These are phyloP conservation scores for Cenchrus purpureus DNA, from an alignment of 176 grass and related monocot species.

Conservation along the genomic window DNA sequence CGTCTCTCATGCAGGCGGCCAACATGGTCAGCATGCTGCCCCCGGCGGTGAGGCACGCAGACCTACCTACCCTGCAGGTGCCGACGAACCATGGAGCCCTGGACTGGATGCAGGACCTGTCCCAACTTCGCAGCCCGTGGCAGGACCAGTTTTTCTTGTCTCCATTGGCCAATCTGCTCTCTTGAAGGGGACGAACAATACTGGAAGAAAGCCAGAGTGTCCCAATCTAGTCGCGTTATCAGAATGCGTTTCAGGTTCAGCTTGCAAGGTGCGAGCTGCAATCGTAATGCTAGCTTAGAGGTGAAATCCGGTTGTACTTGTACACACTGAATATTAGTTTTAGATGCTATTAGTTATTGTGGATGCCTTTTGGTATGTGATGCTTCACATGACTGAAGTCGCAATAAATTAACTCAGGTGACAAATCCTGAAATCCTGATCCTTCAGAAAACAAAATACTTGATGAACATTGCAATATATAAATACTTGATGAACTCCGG, in stretches of 20 bases:
- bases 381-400: background rate
- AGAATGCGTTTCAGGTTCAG: background rate
- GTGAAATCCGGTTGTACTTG: constrained; percentile 8
- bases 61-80: constrained; percentile 51
- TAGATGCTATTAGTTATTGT: background rate
- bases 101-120: constrained; percentile 73
- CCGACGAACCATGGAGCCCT: constrained; percentile 40
- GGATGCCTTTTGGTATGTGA: background rate
- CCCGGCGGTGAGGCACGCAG: constrained; percentile 29
- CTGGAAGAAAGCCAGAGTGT: background rate
- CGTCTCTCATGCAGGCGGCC: constrained; percentile 19
- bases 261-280: background rate
- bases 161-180: constrained; percentile 61
- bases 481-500: background rate
- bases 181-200: constrained; percentile 5
- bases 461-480: background rate
- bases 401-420: background rate
- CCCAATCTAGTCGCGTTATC: background rate
- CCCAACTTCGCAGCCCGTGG: constrained; percentile 81
- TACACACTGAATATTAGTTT: background rate
- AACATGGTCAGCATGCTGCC: constrained; percentile 42
- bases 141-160: constrained; percentile 63
- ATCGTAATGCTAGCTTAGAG: constrained; percentile 6
- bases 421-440: background rate
- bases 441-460: background rate